These are phyloP conservation scores for Ophiosphaerella korrae DNA, from an alignment of 2,329 filamentous ascomycete genomes.

Conservation along the genomic window DNA sequence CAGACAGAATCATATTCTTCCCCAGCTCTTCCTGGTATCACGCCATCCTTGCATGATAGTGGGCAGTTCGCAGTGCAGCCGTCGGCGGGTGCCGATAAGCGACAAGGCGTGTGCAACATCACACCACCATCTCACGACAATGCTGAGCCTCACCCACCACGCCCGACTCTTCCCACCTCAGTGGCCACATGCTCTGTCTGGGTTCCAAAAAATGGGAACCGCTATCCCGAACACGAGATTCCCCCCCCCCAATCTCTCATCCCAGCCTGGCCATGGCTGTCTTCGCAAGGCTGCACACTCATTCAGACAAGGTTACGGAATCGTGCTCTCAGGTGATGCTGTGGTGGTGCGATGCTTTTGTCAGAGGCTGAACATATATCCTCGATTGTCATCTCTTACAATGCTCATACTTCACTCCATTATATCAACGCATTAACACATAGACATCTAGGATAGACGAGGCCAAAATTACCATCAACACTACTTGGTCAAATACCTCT, in stretches of 20 bases:
- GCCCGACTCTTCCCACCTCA: neutral
- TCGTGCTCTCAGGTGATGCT: conserved; percentile 23
- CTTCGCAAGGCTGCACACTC: conserved; percentile 8
- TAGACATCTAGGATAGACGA: no score
- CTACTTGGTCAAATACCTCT: neutral
- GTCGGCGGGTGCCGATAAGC: conserved; percentile 24
- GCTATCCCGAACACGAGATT: no score
- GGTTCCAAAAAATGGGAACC: neutral
- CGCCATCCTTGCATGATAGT: conserved; percentile 1
- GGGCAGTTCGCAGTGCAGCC: conserved; percentile 2
- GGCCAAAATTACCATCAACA: neutral
- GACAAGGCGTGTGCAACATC: conserved; percentile 16
- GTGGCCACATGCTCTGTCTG: neutral
- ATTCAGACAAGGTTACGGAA: conserved; percentile 4
- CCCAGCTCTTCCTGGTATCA: neutral
- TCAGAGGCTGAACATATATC: neutral
- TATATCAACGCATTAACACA: neutral
- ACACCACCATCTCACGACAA: conserved; percentile 33
- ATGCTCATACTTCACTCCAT: neutral
- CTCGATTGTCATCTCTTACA: neutral
- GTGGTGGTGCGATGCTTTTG: conserved; percentile 14
- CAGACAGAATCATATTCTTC: no score
- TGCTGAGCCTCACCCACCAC: neutral
- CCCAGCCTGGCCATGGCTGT: no score
- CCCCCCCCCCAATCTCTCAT: no score